Evolutionary conservation across 371 early-diverging fungal genomes (phyloP), one percentile per base, ranked within the genome.

Genomic region (Mucor sp.): DNA sequence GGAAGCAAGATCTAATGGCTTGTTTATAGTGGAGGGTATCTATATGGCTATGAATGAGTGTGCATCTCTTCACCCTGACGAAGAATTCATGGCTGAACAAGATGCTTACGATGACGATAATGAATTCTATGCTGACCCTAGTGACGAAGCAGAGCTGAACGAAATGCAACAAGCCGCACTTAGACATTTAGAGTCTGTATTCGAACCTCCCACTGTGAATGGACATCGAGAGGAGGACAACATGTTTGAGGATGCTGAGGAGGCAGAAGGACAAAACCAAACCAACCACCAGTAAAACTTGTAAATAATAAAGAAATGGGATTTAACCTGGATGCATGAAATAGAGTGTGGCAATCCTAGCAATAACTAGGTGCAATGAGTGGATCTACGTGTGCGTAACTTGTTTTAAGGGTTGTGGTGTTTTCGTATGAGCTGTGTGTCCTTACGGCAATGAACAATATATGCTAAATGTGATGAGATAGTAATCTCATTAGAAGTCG

Each of bases 11-110:
- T n/a, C 6, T n/a, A 15, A 15, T 44, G 33, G 39, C 21, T 39
- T 60, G 47, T 7, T 39, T 28, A n/a, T 69, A 91, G 93, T 94
- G 75, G 93, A 94, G 50, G 80, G 76, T 6, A 81, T 92, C 23
- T 94, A 88, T 74, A 79, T 85, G 64, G 90, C 90, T 33, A 74
- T 94, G 74, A 87, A 91, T 12, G 87, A 89, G 9, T 94, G 94
- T 71, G 91, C 92, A 0, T 89, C 90, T 6, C 78, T 92, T 27
- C 91, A 91, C 66, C 93, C 91, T 7, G 93, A 92, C 60, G 80
- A 79, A 25, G 85, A 81, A 37, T 75, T 75, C 23, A 66, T 76
- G 70, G 82, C 71, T 6, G 80, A 81, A 50, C 71, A 77, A 57
- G 74, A 78, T 30, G 82, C 79, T 21, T 83, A 78, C n/a, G 71